Percentiles rank a stretch among this genome's conserved stretches.
phyloP scores from a whole-genome alignment of 441 rosid genomes.

The Kokia cookei region DNA sequence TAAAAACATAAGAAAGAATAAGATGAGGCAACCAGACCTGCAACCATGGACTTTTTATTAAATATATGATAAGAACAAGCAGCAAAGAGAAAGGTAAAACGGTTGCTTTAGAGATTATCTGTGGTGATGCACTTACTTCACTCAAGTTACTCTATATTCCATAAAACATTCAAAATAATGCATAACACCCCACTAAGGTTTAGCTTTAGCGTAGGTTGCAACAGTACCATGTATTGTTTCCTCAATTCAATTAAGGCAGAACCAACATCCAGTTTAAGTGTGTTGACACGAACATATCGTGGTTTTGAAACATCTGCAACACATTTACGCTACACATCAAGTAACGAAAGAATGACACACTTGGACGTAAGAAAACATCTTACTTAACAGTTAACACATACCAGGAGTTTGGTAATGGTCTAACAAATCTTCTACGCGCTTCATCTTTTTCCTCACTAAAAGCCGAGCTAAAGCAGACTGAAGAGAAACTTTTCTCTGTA shows the following conservation, averaged over 20 bases:
- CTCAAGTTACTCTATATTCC: neutral
- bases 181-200: conserved; percentile 6
- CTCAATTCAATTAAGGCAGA: conserved; percentile 53
- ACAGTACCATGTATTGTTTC: conserved; percentile 49
- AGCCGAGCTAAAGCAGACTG: conserved; percentile 57
- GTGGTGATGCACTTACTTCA: neutral
- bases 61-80: neutral
- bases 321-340: neutral
- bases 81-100: neutral
- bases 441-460: conserved; percentile 56
- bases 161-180: conserved; percentile 9
- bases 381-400: conserved; percentile 16
- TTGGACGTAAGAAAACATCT: neutral
- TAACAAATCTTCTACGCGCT: conserved; percentile 48
- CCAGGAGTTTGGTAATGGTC: conserved; percentile 47
- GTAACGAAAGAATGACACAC: neutral
- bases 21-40: neutral
- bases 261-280: conserved; percentile 65
- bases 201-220: conserved; percentile 1
- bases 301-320: conserved; percentile 61
- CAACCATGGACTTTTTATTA: neutral
- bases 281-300: conserved; percentile 81
- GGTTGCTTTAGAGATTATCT: neutral
- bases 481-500: conserved; percentile 41
- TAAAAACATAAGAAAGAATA: neutral